Evolutionary conservation across 768 basidiomycete genomes (phyloP).

Genomic region (Mycena pura): DNA sequence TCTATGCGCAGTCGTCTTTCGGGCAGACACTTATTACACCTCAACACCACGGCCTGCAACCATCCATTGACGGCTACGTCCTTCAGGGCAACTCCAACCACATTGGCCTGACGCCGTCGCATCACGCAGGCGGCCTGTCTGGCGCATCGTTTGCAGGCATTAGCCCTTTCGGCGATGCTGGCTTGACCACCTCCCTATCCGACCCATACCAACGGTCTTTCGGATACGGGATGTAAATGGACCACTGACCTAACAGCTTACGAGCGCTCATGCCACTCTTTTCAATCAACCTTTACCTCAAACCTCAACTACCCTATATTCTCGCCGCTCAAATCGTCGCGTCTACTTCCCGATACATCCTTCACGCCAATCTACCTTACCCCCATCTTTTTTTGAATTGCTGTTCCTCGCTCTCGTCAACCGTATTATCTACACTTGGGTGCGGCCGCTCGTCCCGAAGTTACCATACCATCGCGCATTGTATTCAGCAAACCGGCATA

Average conservation of each 20-base stretch:
- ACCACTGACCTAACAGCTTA: conserved; percentile 16
- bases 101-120: conserved; percentile 66
- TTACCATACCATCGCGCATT: conserved; percentile 66
- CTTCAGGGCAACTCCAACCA: conserved; percentile 76
- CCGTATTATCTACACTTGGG: conserved; percentile 45
- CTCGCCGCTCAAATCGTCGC: conserved; percentile 28
- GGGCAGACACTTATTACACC: conserved; percentile 61
- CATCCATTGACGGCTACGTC: conserved; percentile 83
- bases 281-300: conserved; percentile 13
- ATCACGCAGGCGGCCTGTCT: conserved; percentile 65
- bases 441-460: conserved; percentile 48
- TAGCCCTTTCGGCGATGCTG: conserved; percentile 60
- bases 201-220: conserved; percentile 84
- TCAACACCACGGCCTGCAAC: conserved; percentile 68
- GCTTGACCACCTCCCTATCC: conserved; percentile 59
- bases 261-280: conserved; percentile 16
- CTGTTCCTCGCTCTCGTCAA: conserved; percentile 26
- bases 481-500: conserved; percentile 75
- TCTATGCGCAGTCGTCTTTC: conserved; percentile 68
- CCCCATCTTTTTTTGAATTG: conserved; percentile 34
- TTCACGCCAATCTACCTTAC: conserved; percentile 42
- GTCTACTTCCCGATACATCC: conserved; percentile 30
- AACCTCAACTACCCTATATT: conserved; percentile 27
- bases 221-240: conserved; percentile 79
- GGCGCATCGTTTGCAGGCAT: conserved; percentile 57